phyloP scores from a whole-genome alignment of 345 rosid genomes.

The Eucalyptus decipiens region DNA sequence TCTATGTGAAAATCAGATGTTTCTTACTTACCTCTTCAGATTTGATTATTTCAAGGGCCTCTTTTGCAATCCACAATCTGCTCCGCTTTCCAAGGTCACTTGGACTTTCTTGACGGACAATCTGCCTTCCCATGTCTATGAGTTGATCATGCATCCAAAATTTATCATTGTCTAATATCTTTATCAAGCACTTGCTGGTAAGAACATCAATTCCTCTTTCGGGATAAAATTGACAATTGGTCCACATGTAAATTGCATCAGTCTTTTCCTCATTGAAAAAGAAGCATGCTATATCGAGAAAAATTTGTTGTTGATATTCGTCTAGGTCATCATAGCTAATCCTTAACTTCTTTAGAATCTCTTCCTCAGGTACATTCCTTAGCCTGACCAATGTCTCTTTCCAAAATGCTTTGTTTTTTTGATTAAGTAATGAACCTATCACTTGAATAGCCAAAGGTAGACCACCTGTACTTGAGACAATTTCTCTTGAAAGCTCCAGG shows the following conservation, averaged over 20 bases:
- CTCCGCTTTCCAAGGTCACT: background rate
- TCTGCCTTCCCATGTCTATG: background rate
- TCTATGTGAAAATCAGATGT: fast-evolving
- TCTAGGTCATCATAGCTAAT: background rate
- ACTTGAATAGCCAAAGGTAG: background rate
- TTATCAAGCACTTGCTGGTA: background rate
- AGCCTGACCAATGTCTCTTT: background rate
- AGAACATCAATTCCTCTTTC: background rate
- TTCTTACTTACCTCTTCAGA: background rate
- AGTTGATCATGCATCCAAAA: background rate
- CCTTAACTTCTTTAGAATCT: background rate
- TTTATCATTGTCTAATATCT: background rate
- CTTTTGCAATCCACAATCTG: background rate
- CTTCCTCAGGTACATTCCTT: background rate
- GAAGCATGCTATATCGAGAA: background rate
- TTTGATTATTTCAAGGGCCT: fast-evolving
- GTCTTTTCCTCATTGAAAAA: background rate
- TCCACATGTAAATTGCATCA: background rate
- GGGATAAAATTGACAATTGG: fast-evolving
- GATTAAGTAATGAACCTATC: background rate
- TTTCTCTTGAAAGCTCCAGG: fast-evolving
- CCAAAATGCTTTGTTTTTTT: background rate
- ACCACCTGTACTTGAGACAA: background rate
- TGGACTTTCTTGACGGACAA: background rate
- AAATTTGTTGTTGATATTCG: background rate